Percentiles rank a stretch among this genome's conserved stretches.
These are phyloP conservation scores for Lactifluus volemus DNA, from an alignment of 768 basidiomycete genomes.

Conservation along the genomic window DNA sequence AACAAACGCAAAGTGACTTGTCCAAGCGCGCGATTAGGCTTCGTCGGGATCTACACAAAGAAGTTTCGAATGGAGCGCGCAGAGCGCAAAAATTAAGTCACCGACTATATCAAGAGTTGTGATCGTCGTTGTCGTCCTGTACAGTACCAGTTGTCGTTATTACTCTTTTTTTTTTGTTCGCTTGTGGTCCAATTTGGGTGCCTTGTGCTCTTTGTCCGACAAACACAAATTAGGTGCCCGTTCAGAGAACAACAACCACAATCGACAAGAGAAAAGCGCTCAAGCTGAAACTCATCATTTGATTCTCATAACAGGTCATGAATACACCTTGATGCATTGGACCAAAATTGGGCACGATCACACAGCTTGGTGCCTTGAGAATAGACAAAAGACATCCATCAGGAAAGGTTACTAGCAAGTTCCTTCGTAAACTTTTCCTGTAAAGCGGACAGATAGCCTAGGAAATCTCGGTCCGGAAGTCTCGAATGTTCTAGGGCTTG, in stretches of 20 bases:
- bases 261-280: background rate
- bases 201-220: background rate
- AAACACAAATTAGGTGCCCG: background rate
- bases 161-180: background rate
- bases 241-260: background rate
- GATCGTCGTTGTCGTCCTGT: background rate
- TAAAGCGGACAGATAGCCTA: slow-evolving; percentile 55
- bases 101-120: slow-evolving; percentile 11
- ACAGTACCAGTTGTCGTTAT: background rate
- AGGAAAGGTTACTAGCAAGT: slow-evolving; percentile 32
- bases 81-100: slow-evolving; percentile 56
- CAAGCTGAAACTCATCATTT: background rate
- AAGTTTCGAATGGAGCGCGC: slow-evolving; percentile 55
- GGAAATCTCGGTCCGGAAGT: slow-evolving; percentile 62
- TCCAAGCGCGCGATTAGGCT: slow-evolving; percentile 34
- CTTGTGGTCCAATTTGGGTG: background rate
- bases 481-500: slow-evolving; percentile 68
- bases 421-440: slow-evolving; percentile 62
- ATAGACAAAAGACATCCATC: background rate
- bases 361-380: background rate
- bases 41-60: slow-evolving; percentile 45
- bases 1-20: slow-evolving; percentile 35
- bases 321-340: background rate
- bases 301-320: background rate
- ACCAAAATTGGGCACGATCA: no score